Evolutionary conservation across 2,329 filamentous ascomycete species (phyloP), one percentile per base, ranked within the genome.

Genomic region (Botrytis byssoidea): DNA sequence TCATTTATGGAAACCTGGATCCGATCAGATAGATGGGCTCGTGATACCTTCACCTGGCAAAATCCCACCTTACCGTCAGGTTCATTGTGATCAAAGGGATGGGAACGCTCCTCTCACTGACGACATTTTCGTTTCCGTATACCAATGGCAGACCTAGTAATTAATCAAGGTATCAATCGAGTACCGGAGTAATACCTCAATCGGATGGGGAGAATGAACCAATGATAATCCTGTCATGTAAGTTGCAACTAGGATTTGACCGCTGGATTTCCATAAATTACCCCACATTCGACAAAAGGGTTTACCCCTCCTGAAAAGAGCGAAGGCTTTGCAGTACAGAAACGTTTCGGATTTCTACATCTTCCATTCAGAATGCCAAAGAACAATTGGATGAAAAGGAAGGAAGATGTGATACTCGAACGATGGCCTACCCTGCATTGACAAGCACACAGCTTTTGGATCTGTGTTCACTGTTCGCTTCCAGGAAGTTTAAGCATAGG

Each of bases 341-440:
- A 64, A 64, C 37, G 61, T 64, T 25, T 64, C 61, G 61, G 61
- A 29, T 64, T 64, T 20, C 61, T 40, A 64, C 5, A 42, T 63
- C 60, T 44, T 40, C 61, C 61, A 44, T 64, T 64, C 37, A 5
- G 9, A 44, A 42, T 6, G 40, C 18, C 25, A 40, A 29, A 29
- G 25, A 64, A 44, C 37, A 18, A 64, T 64, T 64, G 61, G 61
- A 44, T 64, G 37, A 10, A 29, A 64, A 29, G 25, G n/a, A 18
- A 18, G 37, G 16, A 42, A 42, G 25, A 42, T 44, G n/a, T 44
- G 40, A 63, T 63, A 18, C 60, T 63, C 60, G 60, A n/a, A 18
- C 12, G 37, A 61, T n/a, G 9, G 7, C n/a, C n/a, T 57, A 57
- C n/a, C 35, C 60, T 63, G 60, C 60, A 63, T 10, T 63, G 60